phyloP scores from a whole-genome alignment of 129 eudicot genomes.

The Apium graveolens region DNA sequence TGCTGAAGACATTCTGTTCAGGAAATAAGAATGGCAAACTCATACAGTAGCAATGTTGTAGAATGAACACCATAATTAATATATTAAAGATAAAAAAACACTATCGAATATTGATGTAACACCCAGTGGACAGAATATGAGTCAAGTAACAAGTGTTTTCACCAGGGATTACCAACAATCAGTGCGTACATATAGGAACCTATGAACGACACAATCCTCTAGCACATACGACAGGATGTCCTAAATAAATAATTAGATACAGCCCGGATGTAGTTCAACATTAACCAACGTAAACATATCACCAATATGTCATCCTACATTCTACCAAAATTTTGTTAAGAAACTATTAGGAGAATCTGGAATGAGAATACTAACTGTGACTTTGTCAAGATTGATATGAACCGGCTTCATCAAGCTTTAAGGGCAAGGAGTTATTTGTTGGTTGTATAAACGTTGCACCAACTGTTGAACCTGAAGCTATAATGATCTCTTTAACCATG shows the following conservation, averaged over 20 bases:
- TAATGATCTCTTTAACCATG: background rate
- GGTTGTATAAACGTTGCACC: background rate
- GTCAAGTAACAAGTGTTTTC: no score
- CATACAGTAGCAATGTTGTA: background rate
- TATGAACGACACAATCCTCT: no score
- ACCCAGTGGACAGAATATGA: no score
- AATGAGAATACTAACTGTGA: conserved; percentile 1
- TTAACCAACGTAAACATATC: background rate
- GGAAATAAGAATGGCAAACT: background rate
- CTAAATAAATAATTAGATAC: no score
- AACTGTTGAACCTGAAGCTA: background rate
- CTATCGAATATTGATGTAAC: background rate
- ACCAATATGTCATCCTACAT: conserved; percentile 1
- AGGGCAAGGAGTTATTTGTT: background rate
- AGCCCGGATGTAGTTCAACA: background rate
- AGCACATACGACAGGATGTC: background rate
- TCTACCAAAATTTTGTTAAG: background rate
- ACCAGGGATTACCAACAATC: no score
- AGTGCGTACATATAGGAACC: no score
- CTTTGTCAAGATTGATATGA: background rate
- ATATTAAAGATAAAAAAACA: background rate
- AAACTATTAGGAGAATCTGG: background rate
- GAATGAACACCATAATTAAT: background rate
- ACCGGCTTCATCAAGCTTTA: background rate
- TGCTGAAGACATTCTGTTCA: background rate